Evolutionary conservation across 2,329 filamentous ascomycete genomes (phyloP).

Genomic region (Teratosphaeria epicoccoides): DNA sequence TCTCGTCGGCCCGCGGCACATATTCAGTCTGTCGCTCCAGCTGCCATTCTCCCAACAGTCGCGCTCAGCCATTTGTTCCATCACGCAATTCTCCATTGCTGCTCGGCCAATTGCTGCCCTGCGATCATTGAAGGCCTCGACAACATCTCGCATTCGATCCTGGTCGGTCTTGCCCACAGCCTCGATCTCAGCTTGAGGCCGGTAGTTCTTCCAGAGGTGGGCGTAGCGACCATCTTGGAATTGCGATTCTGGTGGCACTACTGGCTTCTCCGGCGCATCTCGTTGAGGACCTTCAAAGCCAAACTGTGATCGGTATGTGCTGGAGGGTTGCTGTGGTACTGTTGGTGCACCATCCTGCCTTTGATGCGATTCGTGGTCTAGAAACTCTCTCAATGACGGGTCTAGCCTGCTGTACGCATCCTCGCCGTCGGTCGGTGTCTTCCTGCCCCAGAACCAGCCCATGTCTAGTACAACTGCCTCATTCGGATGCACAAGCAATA

Average conservation of each 20-base stretch:
- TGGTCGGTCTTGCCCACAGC: constrained; percentile 60
- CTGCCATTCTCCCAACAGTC: constrained; percentile 69
- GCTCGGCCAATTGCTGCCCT: constrained; percentile 66
- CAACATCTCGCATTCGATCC: constrained; percentile 67
- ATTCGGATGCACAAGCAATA: constrained; percentile 27
- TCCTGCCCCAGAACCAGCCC: constrained; percentile 54
- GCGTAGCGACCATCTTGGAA: constrained; percentile 65
- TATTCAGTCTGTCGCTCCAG: constrained; percentile 57
- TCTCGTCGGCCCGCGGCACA: constrained; percentile 70
- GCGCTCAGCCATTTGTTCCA: constrained; percentile 74
- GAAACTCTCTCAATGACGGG: constrained; percentile 71
- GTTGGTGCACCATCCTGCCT: constrained; percentile 43
- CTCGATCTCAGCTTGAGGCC: constrained; percentile 59
- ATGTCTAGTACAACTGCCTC: constrained; percentile 31
- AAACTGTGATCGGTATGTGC: constrained; percentile 22
- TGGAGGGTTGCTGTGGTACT: constrained; percentile 17
- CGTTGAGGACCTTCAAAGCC: constrained; percentile 9
- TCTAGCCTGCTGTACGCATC: constrained; percentile 68
- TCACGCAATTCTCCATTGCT: constrained; percentile 84
- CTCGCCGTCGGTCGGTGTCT: constrained; percentile 35
- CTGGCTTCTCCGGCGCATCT: constrained; percentile 19
- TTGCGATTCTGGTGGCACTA: constrained; percentile 44
- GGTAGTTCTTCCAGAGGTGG: constrained; percentile 87
- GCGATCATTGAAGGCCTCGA: constrained; percentile 75
- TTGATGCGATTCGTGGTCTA: constrained; percentile 69